These are phyloP conservation scores for Sugiyamaella mastotermitis DNA, from an alignment of 805 yeast genomes.

Conservation along the genomic window DNA sequence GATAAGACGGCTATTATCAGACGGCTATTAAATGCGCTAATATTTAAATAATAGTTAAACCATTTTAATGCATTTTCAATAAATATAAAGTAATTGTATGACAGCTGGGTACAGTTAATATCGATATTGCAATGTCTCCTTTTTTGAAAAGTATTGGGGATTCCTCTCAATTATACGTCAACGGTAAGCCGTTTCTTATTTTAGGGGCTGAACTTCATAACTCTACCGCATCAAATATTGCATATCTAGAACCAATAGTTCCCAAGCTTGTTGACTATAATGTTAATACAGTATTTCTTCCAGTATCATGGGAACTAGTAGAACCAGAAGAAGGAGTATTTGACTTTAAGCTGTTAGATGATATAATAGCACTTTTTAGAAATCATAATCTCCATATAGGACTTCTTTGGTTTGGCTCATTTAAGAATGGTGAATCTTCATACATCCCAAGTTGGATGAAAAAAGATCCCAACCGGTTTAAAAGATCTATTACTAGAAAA, in stretches of 20 bases:
- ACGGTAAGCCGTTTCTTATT: slow-evolving; percentile 13
- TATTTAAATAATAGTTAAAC: too few species aligned
- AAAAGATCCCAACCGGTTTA: slow-evolving; percentile 12
- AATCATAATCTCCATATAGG: slow-evolving; percentile 8
- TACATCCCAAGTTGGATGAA: slow-evolving; percentile 16
- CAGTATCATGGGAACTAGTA: slow-evolving; percentile 18
- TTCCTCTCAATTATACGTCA: slow-evolving; percentile 10
- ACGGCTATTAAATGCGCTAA: too few species aligned
- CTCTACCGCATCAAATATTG: slow-evolving; percentile 11
- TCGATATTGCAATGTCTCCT: slow-evolving; percentile 1
- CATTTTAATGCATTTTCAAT: too few species aligned
- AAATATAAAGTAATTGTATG: too few species aligned
- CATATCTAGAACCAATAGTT: slow-evolving; percentile 11
- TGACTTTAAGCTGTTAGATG: slow-evolving; percentile 13
- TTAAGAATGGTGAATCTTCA: slow-evolving; percentile 17
- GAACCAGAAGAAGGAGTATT: slow-evolving; percentile 18
- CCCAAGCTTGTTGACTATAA: slow-evolving; percentile 9
- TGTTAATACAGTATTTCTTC: slow-evolving; percentile 14
- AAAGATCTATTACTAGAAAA: slow-evolving; percentile 4
- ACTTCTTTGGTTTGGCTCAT: slow-evolving; percentile 19
- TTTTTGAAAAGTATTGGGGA: slow-evolving; percentile 9
- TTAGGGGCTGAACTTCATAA: slow-evolving; percentile 18
- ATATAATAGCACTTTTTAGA: slow-evolving; percentile 5
- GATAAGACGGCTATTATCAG: too few species aligned
- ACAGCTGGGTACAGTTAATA: too few species aligned